Percentiles rank a stretch among this genome's conserved stretches.
Conservation (phyloP, 75 land plant species). For the Selaginella moellendorffii region DNA sequence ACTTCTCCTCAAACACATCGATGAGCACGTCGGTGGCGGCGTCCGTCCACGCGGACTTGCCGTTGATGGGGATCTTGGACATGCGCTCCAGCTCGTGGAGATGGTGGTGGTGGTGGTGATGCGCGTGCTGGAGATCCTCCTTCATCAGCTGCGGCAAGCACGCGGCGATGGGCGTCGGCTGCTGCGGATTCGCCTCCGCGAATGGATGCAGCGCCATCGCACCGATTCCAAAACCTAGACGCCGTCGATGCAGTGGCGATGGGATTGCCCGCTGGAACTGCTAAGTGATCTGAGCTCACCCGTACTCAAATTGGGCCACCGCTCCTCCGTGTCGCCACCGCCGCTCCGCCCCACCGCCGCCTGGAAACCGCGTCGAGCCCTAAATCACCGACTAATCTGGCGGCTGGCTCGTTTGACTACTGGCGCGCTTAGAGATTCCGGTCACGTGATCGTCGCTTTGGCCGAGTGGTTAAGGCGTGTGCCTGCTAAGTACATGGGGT, state of each 20-base stretch:
- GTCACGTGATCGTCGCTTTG: slow-evolving; percentile 8
- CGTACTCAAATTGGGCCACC: not conserved
- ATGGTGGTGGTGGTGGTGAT: not conserved
- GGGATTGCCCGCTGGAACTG: no score
- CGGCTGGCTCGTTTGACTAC: no score
- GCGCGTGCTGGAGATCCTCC: not conserved
- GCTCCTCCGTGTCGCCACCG: not conserved
- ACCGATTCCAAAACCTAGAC: not conserved
- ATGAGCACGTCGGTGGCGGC: slow-evolving; percentile 5
- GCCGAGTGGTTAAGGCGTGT: slow-evolving; percentile 30
- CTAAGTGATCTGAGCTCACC: no score
- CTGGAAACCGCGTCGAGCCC: not conserved
- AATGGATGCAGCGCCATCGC: not conserved
- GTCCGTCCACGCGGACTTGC: slow-evolving; percentile 6
- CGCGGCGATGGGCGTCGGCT: not conserved
- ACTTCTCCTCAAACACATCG: slow-evolving; percentile 9
- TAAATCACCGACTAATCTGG: no score
- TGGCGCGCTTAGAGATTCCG: no score
- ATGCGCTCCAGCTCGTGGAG: not conserved
- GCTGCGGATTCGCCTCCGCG: not conserved
- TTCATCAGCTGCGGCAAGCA: not conserved
- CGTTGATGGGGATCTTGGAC: not conserved
- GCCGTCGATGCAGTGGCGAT: not conserved
- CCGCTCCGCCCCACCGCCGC: not conserved
- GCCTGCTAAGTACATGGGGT: slow-evolving; percentile 29